A percentile compares a stretch with the other conserved stretches of the same genome.
Conservation (phyloP, 176 grass and related monocot species). For the Saccharum spontaneum region DNA sequence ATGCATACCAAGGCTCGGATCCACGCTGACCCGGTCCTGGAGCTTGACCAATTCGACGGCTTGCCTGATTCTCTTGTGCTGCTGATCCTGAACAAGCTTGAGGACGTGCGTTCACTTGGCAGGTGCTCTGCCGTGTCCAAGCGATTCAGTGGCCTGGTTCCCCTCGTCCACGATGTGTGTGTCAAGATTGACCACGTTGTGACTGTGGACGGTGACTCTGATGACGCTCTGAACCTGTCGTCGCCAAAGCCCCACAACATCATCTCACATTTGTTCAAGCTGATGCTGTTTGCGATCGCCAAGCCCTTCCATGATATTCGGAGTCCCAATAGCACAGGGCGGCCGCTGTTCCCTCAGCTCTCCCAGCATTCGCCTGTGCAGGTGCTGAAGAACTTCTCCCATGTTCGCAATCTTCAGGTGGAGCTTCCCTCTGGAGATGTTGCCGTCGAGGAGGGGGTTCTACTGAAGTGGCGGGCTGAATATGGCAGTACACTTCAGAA, state of each 20-base stretch:
- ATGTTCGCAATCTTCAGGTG: conserved; percentile 63
- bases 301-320: conserved; percentile 67
- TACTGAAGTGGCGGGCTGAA: conserved; percentile 74
- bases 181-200: conserved; percentile 81
- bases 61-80: conserved; percentile 72
- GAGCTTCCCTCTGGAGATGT: conserved; percentile 79
- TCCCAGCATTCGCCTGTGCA: conserved; percentile 71
- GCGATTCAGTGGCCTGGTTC: conserved; percentile 64
- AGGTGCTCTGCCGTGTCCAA: conserved; percentile 75
- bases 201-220: conserved; percentile 51
- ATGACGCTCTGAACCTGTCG: conserved; percentile 50
- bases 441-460: conserved; percentile 60
- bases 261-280: conserved; percentile 63
- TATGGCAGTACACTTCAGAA: conserved; percentile 83
- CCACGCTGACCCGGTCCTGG: conserved; percentile 50
- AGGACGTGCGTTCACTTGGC: conserved; percentile 69
- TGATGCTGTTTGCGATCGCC: conserved; percentile 51
- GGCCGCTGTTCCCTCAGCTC: conserved; percentile 58
- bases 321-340: conserved; percentile 16
- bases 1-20: conserved; percentile 70
- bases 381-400: conserved; percentile 63
- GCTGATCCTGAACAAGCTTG: conserved; percentile 77
- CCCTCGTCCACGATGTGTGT: conserved; percentile 63
- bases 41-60: conserved; percentile 62
- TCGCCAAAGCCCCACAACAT: conserved; percentile 48